Evolutionary conservation across 176 grass and related monocot species (phyloP).

Genomic region (Aegilops speltoides): DNA sequence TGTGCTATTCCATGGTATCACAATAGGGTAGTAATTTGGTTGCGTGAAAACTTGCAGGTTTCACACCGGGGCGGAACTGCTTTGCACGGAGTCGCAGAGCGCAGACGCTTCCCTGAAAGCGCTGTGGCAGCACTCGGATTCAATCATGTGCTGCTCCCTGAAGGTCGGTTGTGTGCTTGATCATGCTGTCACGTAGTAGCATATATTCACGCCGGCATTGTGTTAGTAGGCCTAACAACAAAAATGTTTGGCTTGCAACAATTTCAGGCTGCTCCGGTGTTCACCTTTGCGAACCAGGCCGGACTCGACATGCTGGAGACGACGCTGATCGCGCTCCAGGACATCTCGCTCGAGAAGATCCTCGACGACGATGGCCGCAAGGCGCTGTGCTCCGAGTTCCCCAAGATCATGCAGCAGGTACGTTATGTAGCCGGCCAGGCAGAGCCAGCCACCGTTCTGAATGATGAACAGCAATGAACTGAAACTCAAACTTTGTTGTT

Average conservation of each 20-base stretch:
- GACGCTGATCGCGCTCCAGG: slow-evolving; percentile 82
- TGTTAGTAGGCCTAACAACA: neutral
- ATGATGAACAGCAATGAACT: no score
- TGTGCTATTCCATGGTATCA: neutral
- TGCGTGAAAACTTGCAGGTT: slow-evolving; percentile 33
- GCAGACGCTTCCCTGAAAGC: slow-evolving; percentile 68
- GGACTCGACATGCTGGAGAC: slow-evolving; percentile 98
- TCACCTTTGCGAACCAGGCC: slow-evolving; percentile 88
- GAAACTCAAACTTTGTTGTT: neutral
- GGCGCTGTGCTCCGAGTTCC: slow-evolving; percentile 77
- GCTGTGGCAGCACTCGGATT: slow-evolving; percentile 87
- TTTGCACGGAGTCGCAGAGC: slow-evolving; percentile 43
- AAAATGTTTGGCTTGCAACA: neutral
- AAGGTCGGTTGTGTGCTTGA: slow-evolving; percentile 49
- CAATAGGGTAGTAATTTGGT: slow-evolving; percentile 38
- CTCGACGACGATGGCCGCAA: slow-evolving; percentile 80
- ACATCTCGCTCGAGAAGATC: slow-evolving; percentile 85
- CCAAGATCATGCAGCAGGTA: slow-evolving; percentile 96
- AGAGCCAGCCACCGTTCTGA: neutral
- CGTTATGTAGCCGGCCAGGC: neutral
- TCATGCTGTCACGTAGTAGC: neutral
- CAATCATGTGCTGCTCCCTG: slow-evolving; percentile 91
- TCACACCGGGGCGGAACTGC: slow-evolving; percentile 80
- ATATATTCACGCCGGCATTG: no score
- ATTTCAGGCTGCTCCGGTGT: slow-evolving; percentile 82